Percentiles rank a stretch among this genome's conserved stretches.
These are phyloP conservation scores for Solanum virginianum DNA, from an alignment of 257 asterid genomes.

Conservation along the genomic window DNA sequence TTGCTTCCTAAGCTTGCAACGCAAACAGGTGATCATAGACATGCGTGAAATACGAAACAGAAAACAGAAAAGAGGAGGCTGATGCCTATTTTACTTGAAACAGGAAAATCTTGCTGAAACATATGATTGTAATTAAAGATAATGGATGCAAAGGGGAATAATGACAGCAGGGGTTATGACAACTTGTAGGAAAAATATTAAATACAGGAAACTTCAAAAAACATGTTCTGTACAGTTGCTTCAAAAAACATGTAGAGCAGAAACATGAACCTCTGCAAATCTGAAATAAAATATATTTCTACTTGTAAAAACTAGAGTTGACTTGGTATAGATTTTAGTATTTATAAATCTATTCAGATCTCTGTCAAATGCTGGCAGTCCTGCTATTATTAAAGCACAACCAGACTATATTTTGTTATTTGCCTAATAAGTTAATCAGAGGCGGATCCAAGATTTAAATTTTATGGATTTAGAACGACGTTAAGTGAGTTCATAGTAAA, in stretches of 20 bases:
- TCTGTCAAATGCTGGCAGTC: not conserved
- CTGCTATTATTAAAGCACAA: not conserved
- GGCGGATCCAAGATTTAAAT: not conserved
- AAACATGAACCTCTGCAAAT: not conserved
- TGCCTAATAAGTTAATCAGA: not conserved
- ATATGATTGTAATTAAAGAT: conserved; percentile 27
- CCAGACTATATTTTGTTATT: not conserved
- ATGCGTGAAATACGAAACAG: not conserved
- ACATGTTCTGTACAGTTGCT: not conserved
- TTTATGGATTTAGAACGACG: not conserved
- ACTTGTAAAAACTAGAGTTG: not conserved
- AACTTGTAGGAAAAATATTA: not conserved
- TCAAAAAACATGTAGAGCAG: not conserved
- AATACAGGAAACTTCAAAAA: not conserved
- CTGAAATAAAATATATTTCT: not conserved
- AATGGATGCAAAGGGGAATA: not conserved
- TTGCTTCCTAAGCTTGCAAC: not conserved
- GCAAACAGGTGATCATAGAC: not conserved
- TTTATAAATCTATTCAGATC: not conserved
- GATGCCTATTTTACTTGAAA: not conserved
- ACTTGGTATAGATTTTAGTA: not conserved
- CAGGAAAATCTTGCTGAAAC: conserved; percentile 16
- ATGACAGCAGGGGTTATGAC: not conserved
- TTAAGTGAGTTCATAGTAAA: not conserved
- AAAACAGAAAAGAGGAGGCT: not conserved